A percentile compares a stretch with the other conserved stretches of the same genome.
Evolutionary conservation across 2,329 filamentous ascomycete genomes (phyloP).

Genomic region (Talaromyces atroroseus): DNA sequence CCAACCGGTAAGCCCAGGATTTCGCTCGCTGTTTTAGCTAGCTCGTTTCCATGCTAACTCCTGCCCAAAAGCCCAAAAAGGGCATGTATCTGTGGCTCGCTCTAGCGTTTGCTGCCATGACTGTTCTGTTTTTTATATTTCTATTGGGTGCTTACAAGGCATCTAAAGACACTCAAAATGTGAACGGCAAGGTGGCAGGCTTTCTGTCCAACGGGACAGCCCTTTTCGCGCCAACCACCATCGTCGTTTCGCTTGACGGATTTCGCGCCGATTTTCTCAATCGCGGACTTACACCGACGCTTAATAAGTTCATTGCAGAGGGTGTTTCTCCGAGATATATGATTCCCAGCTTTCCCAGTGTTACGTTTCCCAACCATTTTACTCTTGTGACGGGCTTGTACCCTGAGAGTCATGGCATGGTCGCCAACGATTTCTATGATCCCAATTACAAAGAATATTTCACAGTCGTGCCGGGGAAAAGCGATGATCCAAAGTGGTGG

Average conservation of each 20-base stretch:
- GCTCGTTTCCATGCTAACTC: constrained; percentile 2
- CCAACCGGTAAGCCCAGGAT: constrained; percentile 17
- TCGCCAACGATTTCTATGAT: constrained; percentile 95
- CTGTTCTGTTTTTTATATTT: constrained; percentile 51
- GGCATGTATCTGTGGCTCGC: constrained; percentile 25
- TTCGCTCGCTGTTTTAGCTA: neutral
- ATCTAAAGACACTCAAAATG: constrained; percentile 30
- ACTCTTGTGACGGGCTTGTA: constrained; percentile 88
- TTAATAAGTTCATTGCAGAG: constrained; percentile 71
- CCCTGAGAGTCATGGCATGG: constrained; percentile 86
- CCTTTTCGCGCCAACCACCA: constrained; percentile 82
- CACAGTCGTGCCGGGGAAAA: constrained; percentile 70
- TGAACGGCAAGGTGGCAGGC: constrained; percentile 11
- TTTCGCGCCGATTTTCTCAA: constrained; percentile 92
- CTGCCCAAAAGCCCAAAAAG: constrained; percentile 15
- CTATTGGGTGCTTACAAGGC: constrained; percentile 53
- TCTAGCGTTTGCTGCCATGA: constrained; percentile 42
- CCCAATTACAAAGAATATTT: constrained; percentile 71
- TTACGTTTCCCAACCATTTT: constrained; percentile 96
- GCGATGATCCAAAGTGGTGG: constrained; percentile 90
- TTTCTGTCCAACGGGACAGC: constrained; percentile 73
- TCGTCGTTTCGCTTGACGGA: constrained; percentile 89
- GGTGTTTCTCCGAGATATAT: constrained; percentile 90
- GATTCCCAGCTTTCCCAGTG: constrained; percentile 88
- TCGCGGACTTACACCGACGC: constrained; percentile 72